Evolutionary conservation across 2,329 filamentous ascomycete genomes (phyloP), one percentile per base, ranked within the genome.

Genomic region (Dactylellina parvicollis): DNA sequence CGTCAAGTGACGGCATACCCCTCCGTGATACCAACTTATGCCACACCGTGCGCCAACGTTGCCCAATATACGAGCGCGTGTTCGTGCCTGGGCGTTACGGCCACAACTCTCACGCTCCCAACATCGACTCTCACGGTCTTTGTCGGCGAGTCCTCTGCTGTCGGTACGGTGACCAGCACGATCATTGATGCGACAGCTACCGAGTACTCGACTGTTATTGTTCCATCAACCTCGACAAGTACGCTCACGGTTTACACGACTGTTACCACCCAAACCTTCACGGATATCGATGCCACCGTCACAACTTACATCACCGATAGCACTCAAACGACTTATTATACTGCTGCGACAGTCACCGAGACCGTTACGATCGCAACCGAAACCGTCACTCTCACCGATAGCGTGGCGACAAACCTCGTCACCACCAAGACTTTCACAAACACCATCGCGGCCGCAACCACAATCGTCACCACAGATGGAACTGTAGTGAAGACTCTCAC

Each of bases 201-300:
- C 20, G 34, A 42, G 12, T 57, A 57, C 36, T 44, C 54, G 8
- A 44, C 36, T 4, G 22, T 57, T 30, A 10, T 18, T 12, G 24
- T 57, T 16, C 36, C 54, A 5, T 12, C 34, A 10, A 57, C 54
- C 4, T 24, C 54, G 5, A 57, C 54, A 12, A 44, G 36, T 22
- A 57, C 54, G 10, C 36, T 57, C 4, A 57, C 54, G 1, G 34
- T 57, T 9, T 57, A 44, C 26, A 44, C 54, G 10, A 42, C 54
- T n/a, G 54, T 57, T 12, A 57, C 54, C 24, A 57, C 54, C 22
- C 2, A 57, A 26, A 57, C 54, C 10, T 40, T 16, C 54, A 57
- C 54, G 1, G 54, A 57, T 30, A 57, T 57, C 40, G 54, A 57
- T 14, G 54, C 54, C 10, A 28, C 54, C 5, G 36, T 18, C 22